Conservation (phyloP, 768 basidiomycete genomes). For the Leucogyrophana mollusca region DNA sequence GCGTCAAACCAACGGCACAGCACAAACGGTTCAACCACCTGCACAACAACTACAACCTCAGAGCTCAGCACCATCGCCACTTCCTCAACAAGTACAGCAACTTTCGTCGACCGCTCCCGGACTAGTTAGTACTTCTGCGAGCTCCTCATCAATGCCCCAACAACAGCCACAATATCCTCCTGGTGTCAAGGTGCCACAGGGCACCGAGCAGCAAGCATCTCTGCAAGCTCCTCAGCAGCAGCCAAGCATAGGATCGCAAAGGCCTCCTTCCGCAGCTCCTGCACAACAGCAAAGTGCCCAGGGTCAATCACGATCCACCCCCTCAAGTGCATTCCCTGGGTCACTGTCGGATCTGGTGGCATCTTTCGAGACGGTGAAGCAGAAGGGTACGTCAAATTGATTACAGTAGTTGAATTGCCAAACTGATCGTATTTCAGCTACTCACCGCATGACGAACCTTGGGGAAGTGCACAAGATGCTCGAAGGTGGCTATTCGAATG, state of each 20-base stretch:
- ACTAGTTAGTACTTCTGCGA: conserved; percentile 13
- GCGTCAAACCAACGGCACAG: conserved; percentile 31
- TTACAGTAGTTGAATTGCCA: background rate
- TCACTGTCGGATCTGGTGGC: conserved; percentile 90
- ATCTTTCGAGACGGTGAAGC: conserved; percentile 94
- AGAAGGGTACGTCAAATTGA: conserved; percentile 68
- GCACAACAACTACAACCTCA: conserved; percentile 36
- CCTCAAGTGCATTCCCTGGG: conserved; percentile 65
- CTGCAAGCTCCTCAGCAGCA: conserved; percentile 27
- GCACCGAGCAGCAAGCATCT: conserved; percentile 36
- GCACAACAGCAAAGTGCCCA: conserved; percentile 40
- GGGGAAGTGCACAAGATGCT: conserved; percentile 91
- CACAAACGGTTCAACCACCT: conserved; percentile 21
- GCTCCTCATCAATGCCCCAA: conserved; percentile 28
- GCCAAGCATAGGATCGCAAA: conserved; percentile 39
- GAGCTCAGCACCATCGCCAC: conserved; percentile 41
- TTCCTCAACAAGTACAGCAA: conserved; percentile 49
- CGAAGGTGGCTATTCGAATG: conserved; percentile 85
- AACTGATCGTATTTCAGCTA: conserved; percentile 39
- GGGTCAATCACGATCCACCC: conserved; percentile 35
- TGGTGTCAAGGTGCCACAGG: conserved; percentile 58
- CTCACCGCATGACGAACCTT: conserved; percentile 83
- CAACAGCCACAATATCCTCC: conserved; percentile 61
- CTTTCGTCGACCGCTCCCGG: conserved; percentile 8
- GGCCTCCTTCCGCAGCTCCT: conserved; percentile 53